Evolutionary conservation across 495 filamentous ascomycete species (phyloP), one percentile per base, ranked within the genome.

Genomic region (Durotheca rogersii): DNA sequence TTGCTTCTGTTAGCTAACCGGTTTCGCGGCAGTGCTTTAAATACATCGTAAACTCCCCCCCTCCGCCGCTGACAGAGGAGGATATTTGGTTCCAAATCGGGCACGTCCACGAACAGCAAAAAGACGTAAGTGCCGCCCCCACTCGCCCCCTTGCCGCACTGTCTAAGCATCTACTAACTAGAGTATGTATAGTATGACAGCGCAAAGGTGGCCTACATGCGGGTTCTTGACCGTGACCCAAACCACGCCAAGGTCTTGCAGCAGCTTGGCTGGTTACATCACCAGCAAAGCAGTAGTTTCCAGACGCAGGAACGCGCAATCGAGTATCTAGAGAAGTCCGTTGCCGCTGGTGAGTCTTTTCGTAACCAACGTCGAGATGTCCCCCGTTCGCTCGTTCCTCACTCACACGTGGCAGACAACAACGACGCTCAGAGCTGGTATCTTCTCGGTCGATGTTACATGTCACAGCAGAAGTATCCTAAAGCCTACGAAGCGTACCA

Each of bases 21-120:
- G n/a, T n/a, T n/a, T n/a, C 17, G 27, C 37, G 19, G 5, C 33
- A 96, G 89, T 99, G 93, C 71, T 99, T 99, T 69, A 90, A 90
- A 69, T 99, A 95, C 66, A 99, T 99, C 49, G 89, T 96, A 43
- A 88, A 81, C 47, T 89, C 95, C 36, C 94, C 93, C 14, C 93
- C 93, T 6, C 81, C 89, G 3, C 93, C 93, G 11, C 70, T 99
- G 67, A 97, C 90, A 1, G 91, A 97, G 64, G 93, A 96, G 66
- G 93, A 99, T 62, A 99, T 99, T 51, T 97, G 92, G 92, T 99
- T 99, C 72, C 93, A 99, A 67, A 97, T 99, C 58, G 93, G 93
- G 17, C 93, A 99, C 68, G 93, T 99, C 37, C 89, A 99, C 65
- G 93, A 99, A 59, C 94, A 97, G 60, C 92, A 96, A 67, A 97